phyloP scores from a whole-genome alignment of 805 yeast species.

The Yarrowia keelungensis region DNA sequence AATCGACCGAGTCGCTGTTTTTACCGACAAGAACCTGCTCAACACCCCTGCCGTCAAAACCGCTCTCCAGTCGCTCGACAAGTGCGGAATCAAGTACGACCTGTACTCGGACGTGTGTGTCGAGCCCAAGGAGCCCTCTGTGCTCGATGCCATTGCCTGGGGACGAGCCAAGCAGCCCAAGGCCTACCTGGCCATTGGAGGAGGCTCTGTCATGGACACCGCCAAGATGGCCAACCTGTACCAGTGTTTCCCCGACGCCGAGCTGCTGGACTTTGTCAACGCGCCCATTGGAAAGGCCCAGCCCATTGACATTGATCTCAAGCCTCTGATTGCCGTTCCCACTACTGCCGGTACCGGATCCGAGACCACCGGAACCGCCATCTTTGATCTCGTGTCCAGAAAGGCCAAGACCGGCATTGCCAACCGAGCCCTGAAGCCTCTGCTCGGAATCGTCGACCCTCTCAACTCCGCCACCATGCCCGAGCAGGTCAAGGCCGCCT shows the following conservation, averaged over 20 bases:
- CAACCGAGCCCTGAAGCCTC: constrained; percentile 54
- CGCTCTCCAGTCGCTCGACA: constrained; percentile 50
- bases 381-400: constrained; percentile 52
- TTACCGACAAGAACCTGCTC: constrained; percentile 50
- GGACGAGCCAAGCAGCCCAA: constrained; percentile 50
- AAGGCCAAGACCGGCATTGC: constrained; percentile 56
- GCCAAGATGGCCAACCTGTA: constrained; percentile 56
- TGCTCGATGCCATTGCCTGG: constrained; percentile 51
- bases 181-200: constrained; percentile 56
- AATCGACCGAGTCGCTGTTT: constrained; percentile 50
- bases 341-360: constrained; percentile 59
- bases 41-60: constrained; percentile 47
- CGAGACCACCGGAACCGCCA: constrained; percentile 57
- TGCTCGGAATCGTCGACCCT: constrained; percentile 56
- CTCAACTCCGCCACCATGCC: constrained; percentile 54
- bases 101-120: constrained; percentile 51
- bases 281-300: constrained; percentile 53
- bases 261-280: constrained; percentile 55
- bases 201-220: constrained; percentile 58
- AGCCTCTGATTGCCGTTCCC: constrained; percentile 55
- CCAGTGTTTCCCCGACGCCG: constrained; percentile 53
- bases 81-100: constrained; percentile 50
- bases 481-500: constrained; percentile 53
- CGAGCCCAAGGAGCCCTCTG: constrained; percentile 52
- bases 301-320: constrained; percentile 49